These are phyloP conservation scores for Penicillium olsonii DNA, from an alignment of 2,329 filamentous ascomycete genomes.

Conservation along the genomic window DNA sequence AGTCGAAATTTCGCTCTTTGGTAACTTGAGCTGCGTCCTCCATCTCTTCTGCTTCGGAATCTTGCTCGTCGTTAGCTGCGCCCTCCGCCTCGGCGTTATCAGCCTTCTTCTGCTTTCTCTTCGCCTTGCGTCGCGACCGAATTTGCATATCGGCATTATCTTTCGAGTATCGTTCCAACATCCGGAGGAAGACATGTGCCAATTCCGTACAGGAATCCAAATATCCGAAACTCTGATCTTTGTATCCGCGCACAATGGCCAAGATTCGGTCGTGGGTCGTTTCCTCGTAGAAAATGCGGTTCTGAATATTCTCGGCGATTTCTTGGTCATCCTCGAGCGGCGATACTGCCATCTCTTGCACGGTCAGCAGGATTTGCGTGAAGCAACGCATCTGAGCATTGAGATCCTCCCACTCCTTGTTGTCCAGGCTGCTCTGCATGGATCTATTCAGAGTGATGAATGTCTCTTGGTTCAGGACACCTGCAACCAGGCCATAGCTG, in stretches of 20 bases:
- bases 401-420: slow-evolving; percentile 84
- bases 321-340: slow-evolving; percentile 90
- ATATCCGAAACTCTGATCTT: slow-evolving; percentile 91
- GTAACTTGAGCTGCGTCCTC: slow-evolving; percentile 68
- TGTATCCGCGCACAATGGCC: slow-evolving; percentile 75
- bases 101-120: slow-evolving; percentile 65
- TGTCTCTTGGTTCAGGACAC: slow-evolving; percentile 90
- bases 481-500: slow-evolving; percentile 83
- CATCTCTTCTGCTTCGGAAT: slow-evolving; percentile 73
- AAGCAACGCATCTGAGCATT: slow-evolving; percentile 91
- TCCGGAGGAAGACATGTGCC: slow-evolving; percentile 84
- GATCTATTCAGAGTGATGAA: slow-evolving; percentile 84
- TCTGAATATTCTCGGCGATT: slow-evolving; percentile 95
- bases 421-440: slow-evolving; percentile 76
- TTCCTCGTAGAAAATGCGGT: slow-evolving; percentile 97
- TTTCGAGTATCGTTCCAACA: slow-evolving; percentile 90
- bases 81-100: slow-evolving; percentile 47
- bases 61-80: slow-evolving; percentile 57
- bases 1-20: slow-evolving; percentile 91
- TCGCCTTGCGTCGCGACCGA: slow-evolving; percentile 72
- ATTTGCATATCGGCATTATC: slow-evolving; percentile 94
- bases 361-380: slow-evolving; percentile 87
- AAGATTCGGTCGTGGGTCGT: slow-evolving; percentile 86
- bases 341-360: slow-evolving; percentile 88
- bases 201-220: slow-evolving; percentile 90